Evolutionary conservation across 805 yeast genomes (phyloP).

Genomic region (Hanseniaspora lindneri): DNA sequence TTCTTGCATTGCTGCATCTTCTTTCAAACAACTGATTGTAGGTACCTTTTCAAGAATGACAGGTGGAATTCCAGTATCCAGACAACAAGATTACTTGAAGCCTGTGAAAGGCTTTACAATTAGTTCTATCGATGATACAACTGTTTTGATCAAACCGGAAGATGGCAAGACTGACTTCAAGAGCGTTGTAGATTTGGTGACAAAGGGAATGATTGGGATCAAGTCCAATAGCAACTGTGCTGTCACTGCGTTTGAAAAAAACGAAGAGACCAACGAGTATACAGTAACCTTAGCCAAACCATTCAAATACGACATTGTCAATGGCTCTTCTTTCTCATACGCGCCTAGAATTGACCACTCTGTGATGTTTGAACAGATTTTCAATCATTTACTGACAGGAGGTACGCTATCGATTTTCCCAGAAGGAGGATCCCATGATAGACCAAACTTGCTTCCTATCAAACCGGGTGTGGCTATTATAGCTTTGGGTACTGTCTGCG

Average conservation of each 20-base stretch:
- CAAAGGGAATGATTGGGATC: slow-evolving; percentile 58
- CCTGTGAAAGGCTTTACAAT: slow-evolving; percentile 56
- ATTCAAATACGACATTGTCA: slow-evolving; percentile 57
- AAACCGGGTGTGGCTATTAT: slow-evolving; percentile 96
- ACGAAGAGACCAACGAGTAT: slow-evolving; percentile 40
- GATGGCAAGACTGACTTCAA: neutral
- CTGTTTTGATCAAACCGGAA: neutral
- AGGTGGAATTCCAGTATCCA: slow-evolving; percentile 76
- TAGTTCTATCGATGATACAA: slow-evolving; percentile 33
- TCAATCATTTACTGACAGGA: slow-evolving; percentile 67
- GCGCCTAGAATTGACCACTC: slow-evolving; percentile 84
- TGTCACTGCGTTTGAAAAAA: slow-evolving; percentile 44
- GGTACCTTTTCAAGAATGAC: slow-evolving; percentile 68
- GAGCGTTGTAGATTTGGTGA: slow-evolving; percentile 35
- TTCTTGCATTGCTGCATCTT: slow-evolving; percentile 75
- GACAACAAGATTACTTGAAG: slow-evolving; percentile 78
- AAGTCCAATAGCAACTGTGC: slow-evolving; percentile 66
- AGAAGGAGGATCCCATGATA: slow-evolving; percentile 96
- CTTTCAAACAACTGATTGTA: slow-evolving; percentile 52
- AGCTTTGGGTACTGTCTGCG: slow-evolving; percentile 90
- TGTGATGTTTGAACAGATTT: slow-evolving; percentile 70
- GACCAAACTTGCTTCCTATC: slow-evolving; percentile 80
- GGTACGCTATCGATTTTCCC: slow-evolving; percentile 89
- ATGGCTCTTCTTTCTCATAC: slow-evolving; percentile 49
- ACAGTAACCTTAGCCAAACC: slow-evolving; percentile 34